A percentile compares a stretch with the other conserved stretches of the same genome.
Conservation (phyloP, 805 yeast species). For the Ogataea nonfermentans region DNA sequence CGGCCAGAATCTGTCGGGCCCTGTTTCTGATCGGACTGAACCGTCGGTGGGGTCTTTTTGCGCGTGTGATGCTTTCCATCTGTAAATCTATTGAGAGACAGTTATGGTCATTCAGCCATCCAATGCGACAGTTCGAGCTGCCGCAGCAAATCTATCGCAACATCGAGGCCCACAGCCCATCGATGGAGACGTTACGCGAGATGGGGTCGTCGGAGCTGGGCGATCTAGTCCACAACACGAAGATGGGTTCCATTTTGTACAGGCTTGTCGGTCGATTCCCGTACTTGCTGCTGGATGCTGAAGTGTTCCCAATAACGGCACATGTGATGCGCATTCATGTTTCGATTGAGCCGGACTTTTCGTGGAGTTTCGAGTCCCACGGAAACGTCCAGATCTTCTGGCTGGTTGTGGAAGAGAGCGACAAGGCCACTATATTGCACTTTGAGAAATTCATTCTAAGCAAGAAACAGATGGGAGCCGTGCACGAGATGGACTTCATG, state of each 20-base stretch:
- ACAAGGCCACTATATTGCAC: conserved; percentile 69
- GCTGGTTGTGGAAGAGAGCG: conserved; percentile 89
- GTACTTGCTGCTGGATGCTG: conserved; percentile 66
- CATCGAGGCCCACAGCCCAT: conserved; percentile 60
- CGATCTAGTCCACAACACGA: conserved; percentile 79
- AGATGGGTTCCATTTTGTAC: conserved; percentile 65
- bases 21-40: conserved; percentile 82
- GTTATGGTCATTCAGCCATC: conserved; percentile 89
- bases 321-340: conserved; percentile 83
- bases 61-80: conserved; percentile 69
- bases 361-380: conserved; percentile 81
- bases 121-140: conserved; percentile 80
- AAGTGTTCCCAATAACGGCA: conserved; percentile 83
- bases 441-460: conserved; percentile 76
- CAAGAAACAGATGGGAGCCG: conserved; percentile 48
- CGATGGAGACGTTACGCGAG: conserved; percentile 71
- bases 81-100: conserved; percentile 85
- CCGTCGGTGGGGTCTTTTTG: conserved; percentile 85
- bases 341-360: conserved; percentile 68
- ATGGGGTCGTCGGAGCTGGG: conserved; percentile 78
- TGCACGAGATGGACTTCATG: conserved; percentile 84
- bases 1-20: conserved; percentile 91
- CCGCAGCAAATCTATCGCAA: conserved; percentile 63
- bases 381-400: conserved; percentile 86
- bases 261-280: conserved; percentile 73